Percentiles rank a stretch among this genome's conserved stretches.
Evolutionary conservation across 306 rosid species (phyloP).

Genomic region (Quillaja saponaria): DNA sequence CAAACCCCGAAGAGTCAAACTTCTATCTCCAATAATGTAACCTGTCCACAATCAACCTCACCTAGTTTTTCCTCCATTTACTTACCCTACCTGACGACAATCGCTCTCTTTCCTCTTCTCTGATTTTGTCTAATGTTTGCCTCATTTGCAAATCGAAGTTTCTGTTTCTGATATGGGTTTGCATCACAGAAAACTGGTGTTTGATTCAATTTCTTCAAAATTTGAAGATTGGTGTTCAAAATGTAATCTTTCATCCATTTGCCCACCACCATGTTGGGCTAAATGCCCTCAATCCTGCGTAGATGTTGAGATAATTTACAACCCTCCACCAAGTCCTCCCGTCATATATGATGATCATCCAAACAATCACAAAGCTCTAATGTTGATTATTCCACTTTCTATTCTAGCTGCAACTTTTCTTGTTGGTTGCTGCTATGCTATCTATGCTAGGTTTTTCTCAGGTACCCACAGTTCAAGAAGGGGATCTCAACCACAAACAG

Average conservation of each 20-base stretch:
- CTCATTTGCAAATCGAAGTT: not conserved
- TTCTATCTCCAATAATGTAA: not conserved
- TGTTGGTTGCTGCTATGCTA: conserved; percentile 31
- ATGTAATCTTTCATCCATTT: not conserved
- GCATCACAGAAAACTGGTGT: conserved; percentile 28
- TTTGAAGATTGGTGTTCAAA: not conserved
- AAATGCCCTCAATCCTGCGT: not conserved
- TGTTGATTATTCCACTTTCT: conserved; percentile 21
- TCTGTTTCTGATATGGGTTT: conserved; percentile 35
- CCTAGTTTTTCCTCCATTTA: not conserved
- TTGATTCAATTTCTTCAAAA: fast-evolving
- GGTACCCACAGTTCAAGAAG: conserved; percentile 2
- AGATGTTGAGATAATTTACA: not conserved
- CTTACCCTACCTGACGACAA: not conserved
- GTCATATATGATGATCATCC: not conserved
- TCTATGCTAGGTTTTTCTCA: conserved; percentile 36
- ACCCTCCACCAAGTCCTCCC: conserved; percentile 4
- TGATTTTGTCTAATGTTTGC: too few species aligned
- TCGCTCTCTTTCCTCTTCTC: conserved; percentile 15
- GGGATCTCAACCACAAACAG: conserved; percentile 8
- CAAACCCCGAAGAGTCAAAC: conserved; percentile 29
- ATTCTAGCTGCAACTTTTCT: conserved; percentile 40
- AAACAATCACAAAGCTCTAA: not conserved
- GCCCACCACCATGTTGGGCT: conserved; percentile 3
- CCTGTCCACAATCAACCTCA: not conserved